These are phyloP conservation scores for Elsinoe fawcettii DNA, from an alignment of 2,329 filamentous ascomycete species.

Conservation along the genomic window DNA sequence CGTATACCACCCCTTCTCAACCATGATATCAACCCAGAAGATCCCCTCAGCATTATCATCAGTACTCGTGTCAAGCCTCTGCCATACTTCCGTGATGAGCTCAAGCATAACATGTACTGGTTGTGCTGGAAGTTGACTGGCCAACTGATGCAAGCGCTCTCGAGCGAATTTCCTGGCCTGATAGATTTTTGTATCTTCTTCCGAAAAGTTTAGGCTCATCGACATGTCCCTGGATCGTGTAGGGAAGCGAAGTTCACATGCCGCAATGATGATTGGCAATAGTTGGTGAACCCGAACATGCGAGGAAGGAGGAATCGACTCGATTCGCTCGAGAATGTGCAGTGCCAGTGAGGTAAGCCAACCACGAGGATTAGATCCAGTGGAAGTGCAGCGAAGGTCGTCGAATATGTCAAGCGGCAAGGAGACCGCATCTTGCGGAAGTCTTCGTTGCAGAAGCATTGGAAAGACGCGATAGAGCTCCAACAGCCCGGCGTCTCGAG, in stretches of 20 bases:
- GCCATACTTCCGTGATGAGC: conserved; percentile 48
- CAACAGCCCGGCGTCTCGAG: conserved; percentile 46
- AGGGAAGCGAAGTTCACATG: conserved; percentile 42
- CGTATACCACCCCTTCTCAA: conserved; percentile 51
- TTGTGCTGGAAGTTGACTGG: conserved; percentile 43
- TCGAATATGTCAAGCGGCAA: background rate
- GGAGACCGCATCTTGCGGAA: conserved; percentile 16
- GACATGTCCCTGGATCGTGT: conserved; percentile 20
- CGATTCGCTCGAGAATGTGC: conserved; percentile 44
- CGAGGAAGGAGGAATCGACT: conserved; percentile 45
- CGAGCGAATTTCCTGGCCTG: conserved; percentile 42
- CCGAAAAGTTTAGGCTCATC: conserved; percentile 15
- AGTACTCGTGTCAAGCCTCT: conserved; percentile 36
- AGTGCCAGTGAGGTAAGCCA: conserved; percentile 48
- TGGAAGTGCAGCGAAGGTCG: background rate
- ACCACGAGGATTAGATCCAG: conserved; percentile 18
- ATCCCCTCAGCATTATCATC: conserved; percentile 35
- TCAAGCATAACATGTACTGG: conserved; percentile 44
- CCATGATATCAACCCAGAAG: conserved; percentile 53
- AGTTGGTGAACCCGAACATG: conserved; percentile 49
- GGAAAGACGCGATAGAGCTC: conserved; percentile 52
- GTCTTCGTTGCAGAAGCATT: conserved; percentile 25
- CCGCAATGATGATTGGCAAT: conserved; percentile 46
- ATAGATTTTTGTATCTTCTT: conserved; percentile 37
- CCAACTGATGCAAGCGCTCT: conserved; percentile 38